Evolutionary conservation across 2,329 filamentous ascomycete species (phyloP).

Genomic region (Phaeoacremonium minimum): DNA sequence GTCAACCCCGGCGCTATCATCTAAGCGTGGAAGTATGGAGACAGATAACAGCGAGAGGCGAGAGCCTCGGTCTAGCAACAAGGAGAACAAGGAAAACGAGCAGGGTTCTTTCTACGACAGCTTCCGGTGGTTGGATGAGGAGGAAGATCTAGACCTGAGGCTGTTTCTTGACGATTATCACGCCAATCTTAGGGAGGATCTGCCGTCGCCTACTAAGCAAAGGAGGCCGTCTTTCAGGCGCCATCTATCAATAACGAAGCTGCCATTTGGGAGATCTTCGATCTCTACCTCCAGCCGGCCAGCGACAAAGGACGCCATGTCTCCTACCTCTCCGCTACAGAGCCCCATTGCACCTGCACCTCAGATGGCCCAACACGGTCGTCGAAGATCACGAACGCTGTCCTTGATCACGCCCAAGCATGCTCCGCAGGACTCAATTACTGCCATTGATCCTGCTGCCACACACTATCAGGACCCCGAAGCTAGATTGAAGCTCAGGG

Average conservation of each 20-base stretch:
- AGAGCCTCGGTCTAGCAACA: constrained; percentile 8
- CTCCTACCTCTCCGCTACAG: constrained; percentile 21
- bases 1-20: constrained; percentile 20
- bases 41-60: constrained; percentile 12
- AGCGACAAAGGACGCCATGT: constrained; percentile 33
- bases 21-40: constrained; percentile 23
- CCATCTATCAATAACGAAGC: constrained; percentile 66
- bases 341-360: constrained; percentile 8
- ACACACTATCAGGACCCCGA: constrained; percentile 89
- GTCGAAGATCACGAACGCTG: constrained; percentile 49
- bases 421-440: constrained; percentile 34
- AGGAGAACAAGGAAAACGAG: constrained; percentile 32
- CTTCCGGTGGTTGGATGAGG: constrained; percentile 71
- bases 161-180: constrained; percentile 69
- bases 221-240: constrained; percentile 62
- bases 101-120: constrained; percentile 63
- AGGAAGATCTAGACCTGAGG: constrained; percentile 63
- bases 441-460: constrained; percentile 64
- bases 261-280: constrained; percentile 55
- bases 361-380: constrained; percentile 30
- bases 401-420: constrained; percentile 49
- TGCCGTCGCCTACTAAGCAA: constrained; percentile 37
- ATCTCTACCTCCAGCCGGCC: constrained; percentile 42
- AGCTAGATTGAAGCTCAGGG: constrained; percentile 77
- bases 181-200: constrained; percentile 51